Evolutionary conservation across 805 yeast species (phyloP).

Genomic region (Yarrowia deformans): DNA sequence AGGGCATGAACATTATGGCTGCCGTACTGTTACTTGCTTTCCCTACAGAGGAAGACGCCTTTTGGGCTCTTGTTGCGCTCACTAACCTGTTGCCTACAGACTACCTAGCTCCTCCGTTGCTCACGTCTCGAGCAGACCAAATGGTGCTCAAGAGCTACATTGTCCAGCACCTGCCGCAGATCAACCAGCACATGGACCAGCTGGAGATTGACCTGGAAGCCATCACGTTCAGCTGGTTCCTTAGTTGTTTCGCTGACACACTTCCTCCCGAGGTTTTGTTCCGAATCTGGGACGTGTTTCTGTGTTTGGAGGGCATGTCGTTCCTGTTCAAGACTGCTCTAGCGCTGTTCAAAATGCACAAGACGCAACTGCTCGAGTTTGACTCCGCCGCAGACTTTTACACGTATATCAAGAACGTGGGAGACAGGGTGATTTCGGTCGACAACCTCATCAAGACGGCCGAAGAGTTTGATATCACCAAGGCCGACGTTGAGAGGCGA

Average conservation of each 20-base stretch:
- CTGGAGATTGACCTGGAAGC: constrained; percentile 57
- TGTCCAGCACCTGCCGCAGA: constrained; percentile 53
- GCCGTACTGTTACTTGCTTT: constrained; percentile 58
- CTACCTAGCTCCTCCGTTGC: constrained; percentile 52
- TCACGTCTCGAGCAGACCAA: constrained; percentile 55
- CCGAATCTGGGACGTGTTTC: constrained; percentile 59
- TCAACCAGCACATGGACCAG: constrained; percentile 51
- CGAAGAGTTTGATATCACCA: constrained; percentile 42
- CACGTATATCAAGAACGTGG: constrained; percentile 48
- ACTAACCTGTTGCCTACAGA: constrained; percentile 57
- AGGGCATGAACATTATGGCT: constrained; percentile 67
- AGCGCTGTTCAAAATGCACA: constrained; percentile 48
- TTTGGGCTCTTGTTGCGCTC: constrained; percentile 60
- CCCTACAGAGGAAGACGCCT: constrained; percentile 59
- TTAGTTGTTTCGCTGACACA: constrained; percentile 61
- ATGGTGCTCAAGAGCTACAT: constrained; percentile 52
- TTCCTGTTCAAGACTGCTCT: constrained; percentile 51
- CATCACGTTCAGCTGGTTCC: constrained; percentile 64
- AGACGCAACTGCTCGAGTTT: constrained; percentile 44
- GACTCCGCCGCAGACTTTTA: constrained; percentile 48
- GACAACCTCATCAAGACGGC: constrained; percentile 47
- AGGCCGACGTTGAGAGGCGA: constrained; percentile 3
- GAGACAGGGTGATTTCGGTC: constrained; percentile 46
- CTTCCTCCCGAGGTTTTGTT: constrained; percentile 61
- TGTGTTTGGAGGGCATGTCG: constrained; percentile 55